Base-by-base conservation (phyloP, 108 stramenopile genomes). In the Skeletonema menzelii region DNA sequence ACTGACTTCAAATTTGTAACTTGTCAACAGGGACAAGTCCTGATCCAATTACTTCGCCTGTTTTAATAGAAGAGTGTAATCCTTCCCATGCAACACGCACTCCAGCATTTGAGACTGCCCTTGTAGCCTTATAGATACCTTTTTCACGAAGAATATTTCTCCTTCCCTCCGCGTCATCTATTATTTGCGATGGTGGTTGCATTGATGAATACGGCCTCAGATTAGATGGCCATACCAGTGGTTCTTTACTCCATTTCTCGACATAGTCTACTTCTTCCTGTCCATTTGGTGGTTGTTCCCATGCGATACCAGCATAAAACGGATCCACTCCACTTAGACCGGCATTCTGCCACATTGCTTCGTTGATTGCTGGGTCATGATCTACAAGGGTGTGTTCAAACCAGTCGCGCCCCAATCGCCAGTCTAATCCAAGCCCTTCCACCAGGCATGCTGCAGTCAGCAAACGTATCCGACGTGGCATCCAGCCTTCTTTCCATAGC, bases 271-370 rank as follows among this genome's bases (percentile, higher is more conserved):
- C 14, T 56, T 67, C 53, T 13, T 67, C 65, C 26, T 22, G 38
- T 0, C 37, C 69, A 35, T 56, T 60, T 12, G 72, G 72, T 59
- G 72, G 15, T 38, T 63, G 49, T 59, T 73, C 72, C 63, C 63
- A 53, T 19, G 15, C 8, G 12, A 84, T 64, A 19, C 73, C 75
- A 19, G 35, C 56, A 56, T 86, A 84, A 59, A 72, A 86, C 5
- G 82, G 80, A 75, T 86, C 85, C 22, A 84, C 53, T 3, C 85
- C 85, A 56, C 49, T 44, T 32, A 66, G 42, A 15, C 83, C 85
- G 3, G 76, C 83, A 71, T 86, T 86, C 65, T 82, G 79, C 85
- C 85, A 86, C 85, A 86, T 86, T 28, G 63, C 27, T 20, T 60
- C 70, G 71, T 86, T 86, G 19, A 86, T 86, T 19, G 72, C 76